Percentiles rank a stretch among this genome's conserved stretches.
Conservation (phyloP, 306 rosid genomes). For the Vachellia pachyceras region DNA sequence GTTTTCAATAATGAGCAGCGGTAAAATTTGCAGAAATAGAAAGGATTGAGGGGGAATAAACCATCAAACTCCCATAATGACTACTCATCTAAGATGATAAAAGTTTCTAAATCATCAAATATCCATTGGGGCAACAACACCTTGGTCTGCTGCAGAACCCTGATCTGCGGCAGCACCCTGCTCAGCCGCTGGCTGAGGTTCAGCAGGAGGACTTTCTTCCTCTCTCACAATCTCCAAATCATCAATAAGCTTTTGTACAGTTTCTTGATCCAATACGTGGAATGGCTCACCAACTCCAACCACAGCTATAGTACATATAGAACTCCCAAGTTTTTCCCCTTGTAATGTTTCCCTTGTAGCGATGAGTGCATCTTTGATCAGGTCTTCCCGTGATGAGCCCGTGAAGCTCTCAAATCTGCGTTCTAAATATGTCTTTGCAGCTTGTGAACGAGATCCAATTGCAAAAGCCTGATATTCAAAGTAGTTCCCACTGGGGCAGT, state of each 20-base stretch:
- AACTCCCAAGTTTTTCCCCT: constrained; percentile 87
- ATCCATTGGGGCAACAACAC: constrained; percentile 79
- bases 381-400: constrained; percentile 72
- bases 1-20: constrained; percentile 44
- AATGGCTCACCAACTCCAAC: constrained; percentile 90
- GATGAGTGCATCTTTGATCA: constrained; percentile 92
- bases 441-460: constrained; percentile 98
- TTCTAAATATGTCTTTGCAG: constrained; percentile 97
- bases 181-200: constrained; percentile 56
- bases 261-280: constrained; percentile 82
- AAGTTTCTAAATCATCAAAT: constrained; percentile 55
- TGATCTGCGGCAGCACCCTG: constrained; percentile 35
- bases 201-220: constrained; percentile 73
- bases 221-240: constrained; percentile 83
- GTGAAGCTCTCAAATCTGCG: constrained; percentile 75
- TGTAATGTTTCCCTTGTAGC: constrained; percentile 96
- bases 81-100: constrained; percentile 36
- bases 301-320: constrained; percentile 86
- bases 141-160: constrained; percentile 41
- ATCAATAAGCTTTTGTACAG: constrained; percentile 82
- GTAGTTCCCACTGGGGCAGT: constrained; percentile 98
- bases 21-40: constrained; percentile 48
- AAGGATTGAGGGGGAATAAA: constrained; percentile 8
- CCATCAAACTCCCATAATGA: constrained; percentile 41
- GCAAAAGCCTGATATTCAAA: constrained; percentile 98